Evolutionary conservation across 345 rosid species (phyloP), one percentile per base, ranked within the genome.

Genomic region (Camelina sativa): DNA sequence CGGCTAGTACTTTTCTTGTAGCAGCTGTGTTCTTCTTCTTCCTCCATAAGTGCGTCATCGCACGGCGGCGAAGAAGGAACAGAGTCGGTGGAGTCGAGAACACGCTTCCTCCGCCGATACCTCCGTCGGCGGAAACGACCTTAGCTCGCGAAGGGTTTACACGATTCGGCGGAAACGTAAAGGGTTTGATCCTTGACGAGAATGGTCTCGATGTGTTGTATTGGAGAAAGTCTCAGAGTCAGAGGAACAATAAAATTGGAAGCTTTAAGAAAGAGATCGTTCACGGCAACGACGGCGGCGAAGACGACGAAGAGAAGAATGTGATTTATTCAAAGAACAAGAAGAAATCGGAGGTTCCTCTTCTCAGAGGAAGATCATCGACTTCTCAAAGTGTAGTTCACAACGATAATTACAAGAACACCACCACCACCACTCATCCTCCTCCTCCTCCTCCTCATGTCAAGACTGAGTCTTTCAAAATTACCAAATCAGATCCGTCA

Each of bases 341-440:
- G 8, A 83, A 76, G 51, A 82, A 67, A 22, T 41, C 84, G n/a
- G 90, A 86, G 74, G 71, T 81, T 64, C 92, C 91, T 81, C 82
- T 88, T 70, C 92, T 89, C 30, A 76, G 87, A 32, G 96, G 91
- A 57, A 81, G 79, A 66, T 89, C 93, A 5, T 82, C 96, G 0
- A 74, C 79, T 69, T 84, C 93, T 16, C 84, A 87, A 3, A 67
- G 66, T 61, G 78, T 62, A 35, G 48, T 74, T 62, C 81, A 71
- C 16, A 75, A 58, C 58, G 43, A 63, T 8, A 52, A 7, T 41
- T 37, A 47, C 73, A 5, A 4, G 1, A 65, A 67, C 67, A 7
- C 58, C 19, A 32, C 71, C 19, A 32, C 71, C 30, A 9, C 22
- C 7, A 17, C 3, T 41, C 41, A 20, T 61, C 30, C 30, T 28